A percentile compares a stretch with the other conserved stretches of the same genome.
phyloP scores from a whole-genome alignment of 2,329 filamentous ascomycete species.

The Colletotrichum aenigma region DNA sequence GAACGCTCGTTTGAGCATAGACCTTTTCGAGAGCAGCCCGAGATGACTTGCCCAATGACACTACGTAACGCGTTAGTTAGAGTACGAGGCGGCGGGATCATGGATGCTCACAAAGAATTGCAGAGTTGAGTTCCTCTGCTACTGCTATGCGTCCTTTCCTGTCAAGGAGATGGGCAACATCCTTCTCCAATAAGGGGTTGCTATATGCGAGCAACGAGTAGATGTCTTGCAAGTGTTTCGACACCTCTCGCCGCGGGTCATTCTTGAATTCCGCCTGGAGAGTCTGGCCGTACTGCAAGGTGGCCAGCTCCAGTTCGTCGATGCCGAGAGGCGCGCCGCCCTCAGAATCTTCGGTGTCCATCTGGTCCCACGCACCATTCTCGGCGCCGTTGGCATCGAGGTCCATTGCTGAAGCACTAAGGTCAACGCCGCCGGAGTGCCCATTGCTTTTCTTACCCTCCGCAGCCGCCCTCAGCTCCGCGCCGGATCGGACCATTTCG shows the following conservation, averaged over 20 bases:
- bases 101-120: conserved; percentile 76
- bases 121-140: conserved; percentile 92
- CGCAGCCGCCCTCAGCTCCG: conserved; percentile 62
- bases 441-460: conserved; percentile 48
- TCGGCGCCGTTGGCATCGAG: conserved; percentile 55
- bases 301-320: conserved; percentile 65
- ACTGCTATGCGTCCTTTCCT: conserved; percentile 75
- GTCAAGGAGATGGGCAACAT: conserved; percentile 80
- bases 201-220: conserved; percentile 88
- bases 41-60: conserved; percentile 88
- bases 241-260: conserved; percentile 72
- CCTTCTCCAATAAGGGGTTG: conserved; percentile 76
- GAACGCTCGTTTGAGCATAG: conserved; percentile 83
- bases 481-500: conserved; percentile 84
- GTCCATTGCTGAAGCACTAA: conserved; percentile 57
- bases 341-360: conserved; percentile 56
- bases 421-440: conserved; percentile 46
- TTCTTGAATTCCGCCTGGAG: conserved; percentile 78
- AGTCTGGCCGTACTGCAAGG: conserved; percentile 79
- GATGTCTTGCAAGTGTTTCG: conserved; percentile 78
- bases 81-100: not conserved
- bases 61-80: conserved; percentile 47
- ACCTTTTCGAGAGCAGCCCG: conserved; percentile 84
- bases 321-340: conserved; percentile 24
- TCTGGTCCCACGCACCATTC: conserved; percentile 46